Evolutionary conservation across 306 rosid genomes (phyloP).

Genomic region (Senna tora): DNA sequence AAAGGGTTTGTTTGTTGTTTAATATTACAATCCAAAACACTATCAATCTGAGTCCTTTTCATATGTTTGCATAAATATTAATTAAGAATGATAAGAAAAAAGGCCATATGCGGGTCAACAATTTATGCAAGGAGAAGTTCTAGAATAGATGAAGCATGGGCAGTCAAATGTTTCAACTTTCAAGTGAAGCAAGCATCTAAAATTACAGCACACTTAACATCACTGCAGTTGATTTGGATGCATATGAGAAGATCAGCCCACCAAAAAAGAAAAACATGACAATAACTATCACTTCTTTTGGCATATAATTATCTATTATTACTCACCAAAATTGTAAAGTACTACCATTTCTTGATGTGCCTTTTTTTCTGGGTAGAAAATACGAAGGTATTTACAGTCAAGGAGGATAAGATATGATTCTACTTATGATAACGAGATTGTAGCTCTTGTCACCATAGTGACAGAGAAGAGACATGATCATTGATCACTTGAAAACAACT

Average conservation of each 20-base stretch:
- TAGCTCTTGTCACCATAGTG: conserved; percentile 13
- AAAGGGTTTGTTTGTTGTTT: too few species aligned
- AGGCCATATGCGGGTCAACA: not conserved
- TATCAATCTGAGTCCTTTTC: not conserved
- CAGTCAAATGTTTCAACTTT: not conserved
- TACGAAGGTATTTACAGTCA: conserved; percentile 7
- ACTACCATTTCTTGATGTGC: conserved; percentile 22
- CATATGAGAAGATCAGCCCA: not conserved
- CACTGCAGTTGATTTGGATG: not conserved
- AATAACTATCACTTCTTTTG: not conserved
- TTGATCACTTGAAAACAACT: conserved; percentile 23
- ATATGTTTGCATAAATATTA: not conserved
- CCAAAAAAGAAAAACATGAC: not conserved
- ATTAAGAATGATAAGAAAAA: not conserved
- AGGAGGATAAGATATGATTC: conserved; percentile 13
- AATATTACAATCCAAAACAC: not conserved
- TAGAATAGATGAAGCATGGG: not conserved
- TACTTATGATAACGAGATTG: conserved; percentile 5
- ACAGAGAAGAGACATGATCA: conserved; percentile 26
- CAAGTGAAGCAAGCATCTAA: not conserved
- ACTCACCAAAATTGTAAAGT: conserved; percentile 16
- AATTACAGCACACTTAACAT: not conserved
- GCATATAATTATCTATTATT: conserved; percentile 1
- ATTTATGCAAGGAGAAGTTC: conserved; percentile 1
- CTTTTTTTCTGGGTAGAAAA: not conserved